Evolutionary conservation across 345 rosid species (phyloP), one percentile per base, ranked within the genome.

Genomic region (Leavenworthia alabamica): DNA sequence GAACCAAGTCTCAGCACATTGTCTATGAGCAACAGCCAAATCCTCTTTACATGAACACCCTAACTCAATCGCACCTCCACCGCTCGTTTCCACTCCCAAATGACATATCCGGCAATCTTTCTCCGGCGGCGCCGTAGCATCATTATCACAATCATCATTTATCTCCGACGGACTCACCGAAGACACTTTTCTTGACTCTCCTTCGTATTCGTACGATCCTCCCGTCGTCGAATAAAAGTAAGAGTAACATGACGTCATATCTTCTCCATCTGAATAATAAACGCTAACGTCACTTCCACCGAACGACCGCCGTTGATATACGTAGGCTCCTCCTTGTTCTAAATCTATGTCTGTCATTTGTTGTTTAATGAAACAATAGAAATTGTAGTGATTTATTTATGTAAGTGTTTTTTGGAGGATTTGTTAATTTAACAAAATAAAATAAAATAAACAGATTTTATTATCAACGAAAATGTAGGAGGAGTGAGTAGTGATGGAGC

Each of bases 1-100:
- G 82, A 93, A 89, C 99, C 99, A 93, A 48, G 96, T 74, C 58
- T 93, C 99, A 6, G 99, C 97, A 61, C 99, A 93, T 24, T 81
- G 84, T 78, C 79, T 89, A 70, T 93, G 99, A 56, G 99, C 97
- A 80, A 86, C 79, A 60, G 94, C 97, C 59, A 93, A 75, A 82
- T 93, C 99, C n/a, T 74, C 80, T 65, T 89, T 93, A 72, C 97
- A 93, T 31, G 90, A 89, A 60, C 99, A 93, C 9, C 99, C 99
- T 66, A 93, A 63, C 62, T 83, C 82, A 29, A 93, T 81, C 37
- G 80, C 83, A 35, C 68, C 68, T 6, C 96, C 96, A 40, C 75
- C 59, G 13, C 65, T 82, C 27, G 84, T 86, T 72, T 83, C 90
- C 72, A 89, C 70, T 19, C 86, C 94, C 75, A 93, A 69, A 62